These are phyloP conservation scores for Termitomyces eurrhizus DNA, from an alignment of 768 basidiomycete genomes.

Conservation along the genomic window DNA sequence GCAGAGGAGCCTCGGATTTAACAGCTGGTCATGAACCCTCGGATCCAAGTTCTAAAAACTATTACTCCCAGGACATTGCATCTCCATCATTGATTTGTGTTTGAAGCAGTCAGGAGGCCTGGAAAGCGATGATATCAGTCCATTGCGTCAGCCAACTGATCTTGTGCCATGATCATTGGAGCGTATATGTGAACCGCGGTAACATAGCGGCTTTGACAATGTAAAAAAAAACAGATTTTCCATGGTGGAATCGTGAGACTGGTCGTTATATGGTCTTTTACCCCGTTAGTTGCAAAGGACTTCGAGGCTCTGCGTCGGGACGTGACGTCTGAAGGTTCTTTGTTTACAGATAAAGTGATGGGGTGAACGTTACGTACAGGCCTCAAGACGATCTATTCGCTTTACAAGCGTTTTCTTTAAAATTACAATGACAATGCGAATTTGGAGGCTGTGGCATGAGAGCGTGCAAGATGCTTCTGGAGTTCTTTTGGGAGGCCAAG, in stretches of 20 bases:
- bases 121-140: neutral
- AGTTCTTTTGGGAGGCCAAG: neutral
- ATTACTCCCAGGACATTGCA: neutral
- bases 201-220: neutral
- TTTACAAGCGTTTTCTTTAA: neutral
- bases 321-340: neutral
- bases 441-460: neutral
- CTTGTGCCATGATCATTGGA: slow-evolving; percentile 3
- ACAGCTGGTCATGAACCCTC: neutral
- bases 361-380: neutral
- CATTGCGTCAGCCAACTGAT: neutral
- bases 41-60: neutral
- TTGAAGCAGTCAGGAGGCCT: slow-evolving; percentile 3
- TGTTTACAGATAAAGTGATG: neutral
- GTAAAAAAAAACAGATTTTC: neutral
- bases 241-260: neutral
- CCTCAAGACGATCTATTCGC: neutral
- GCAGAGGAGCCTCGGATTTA: neutral
- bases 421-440: neutral
- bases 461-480: neutral
- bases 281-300: neutral
- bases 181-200: neutral
- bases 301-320: neutral
- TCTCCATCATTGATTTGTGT: slow-evolving; percentile 1
- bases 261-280: neutral